phyloP scores from a whole-genome alignment of 192 early-diverging fungal genomes.

The Coemansia sp. region DNA sequence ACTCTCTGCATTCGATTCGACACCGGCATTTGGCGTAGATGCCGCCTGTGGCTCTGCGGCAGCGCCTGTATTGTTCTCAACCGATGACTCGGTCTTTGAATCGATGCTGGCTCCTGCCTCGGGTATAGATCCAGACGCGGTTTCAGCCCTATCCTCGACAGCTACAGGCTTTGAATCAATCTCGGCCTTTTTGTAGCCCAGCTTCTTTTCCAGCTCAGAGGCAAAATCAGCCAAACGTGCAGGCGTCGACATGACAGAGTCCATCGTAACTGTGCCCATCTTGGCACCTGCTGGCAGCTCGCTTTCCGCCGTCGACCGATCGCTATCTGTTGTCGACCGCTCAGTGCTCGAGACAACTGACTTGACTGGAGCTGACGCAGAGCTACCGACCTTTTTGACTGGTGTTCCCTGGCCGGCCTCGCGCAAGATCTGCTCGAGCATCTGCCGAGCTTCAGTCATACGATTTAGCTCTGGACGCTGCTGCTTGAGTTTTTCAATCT shows the following conservation, averaged over 20 bases:
- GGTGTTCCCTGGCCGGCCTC: conserved; percentile 44
- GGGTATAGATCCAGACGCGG: too few relatives aligned
- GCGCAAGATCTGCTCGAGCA: conserved; percentile 46
- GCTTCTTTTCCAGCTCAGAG: conserved; percentile 49
- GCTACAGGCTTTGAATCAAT: background rate
- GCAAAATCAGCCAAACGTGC: conserved; percentile 48
- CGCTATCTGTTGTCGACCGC: background rate
- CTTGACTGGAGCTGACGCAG: background rate
- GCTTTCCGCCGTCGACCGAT: background rate
- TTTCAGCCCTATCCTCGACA: background rate
- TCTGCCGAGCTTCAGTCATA: conserved; percentile 52
- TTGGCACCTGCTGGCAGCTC: conserved; percentile 32
- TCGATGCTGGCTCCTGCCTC: background rate
- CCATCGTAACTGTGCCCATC: conserved; percentile 52
- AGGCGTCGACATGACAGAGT: conserved; percentile 43
- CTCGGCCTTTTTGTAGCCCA: conserved; percentile 21
- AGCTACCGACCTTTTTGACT: conserved; percentile 17
- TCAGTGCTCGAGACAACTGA: background rate
- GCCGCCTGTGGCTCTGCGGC: background rate
- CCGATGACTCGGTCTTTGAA: background rate
- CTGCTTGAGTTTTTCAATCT: conserved; percentile 51
- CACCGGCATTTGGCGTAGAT: background rate
- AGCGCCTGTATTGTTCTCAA: background rate
- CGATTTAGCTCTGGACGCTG: conserved; percentile 45
- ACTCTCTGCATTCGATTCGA: background rate